A percentile compares a stretch with the other conserved stretches of the same genome.
phyloP scores from a whole-genome alignment of 1,284 basidiomycete genomes.

The Ustilago crameri region DNA sequence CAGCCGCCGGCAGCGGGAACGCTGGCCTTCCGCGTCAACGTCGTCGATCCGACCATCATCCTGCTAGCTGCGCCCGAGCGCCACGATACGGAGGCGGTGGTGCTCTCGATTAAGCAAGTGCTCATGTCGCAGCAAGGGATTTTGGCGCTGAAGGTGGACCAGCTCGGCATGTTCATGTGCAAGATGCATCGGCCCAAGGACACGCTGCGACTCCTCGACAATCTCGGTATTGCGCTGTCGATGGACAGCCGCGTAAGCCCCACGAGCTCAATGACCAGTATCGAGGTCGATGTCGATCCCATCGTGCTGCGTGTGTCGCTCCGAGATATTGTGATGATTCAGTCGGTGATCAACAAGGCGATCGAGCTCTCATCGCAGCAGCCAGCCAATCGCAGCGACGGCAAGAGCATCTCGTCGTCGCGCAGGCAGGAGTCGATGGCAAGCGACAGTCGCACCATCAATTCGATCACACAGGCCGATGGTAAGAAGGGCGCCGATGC shows the following conservation, averaged over 20 bases:
- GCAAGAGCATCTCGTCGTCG: slow-evolving; percentile 40
- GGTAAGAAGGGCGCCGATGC: slow-evolving; percentile 11
- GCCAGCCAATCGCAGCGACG: slow-evolving; percentile 16
- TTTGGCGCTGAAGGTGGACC: slow-evolving; percentile 82
- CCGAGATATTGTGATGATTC: slow-evolving; percentile 90
- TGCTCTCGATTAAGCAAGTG: slow-evolving; percentile 83
- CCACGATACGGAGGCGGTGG: slow-evolving; percentile 85
- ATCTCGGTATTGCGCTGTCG: slow-evolving; percentile 87
- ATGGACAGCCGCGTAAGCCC: slow-evolving; percentile 83
- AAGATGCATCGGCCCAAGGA: slow-evolving; percentile 85
- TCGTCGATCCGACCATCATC: slow-evolving; percentile 90
- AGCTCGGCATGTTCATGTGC: slow-evolving; percentile 92
- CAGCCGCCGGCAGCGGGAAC: slow-evolving; percentile 35
- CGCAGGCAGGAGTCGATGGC: slow-evolving; percentile 43
- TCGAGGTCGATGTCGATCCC: slow-evolving; percentile 81
- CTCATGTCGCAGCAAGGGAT: slow-evolving; percentile 93
- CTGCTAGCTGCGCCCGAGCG: slow-evolving; percentile 88
- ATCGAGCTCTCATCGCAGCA: slow-evolving; percentile 74
- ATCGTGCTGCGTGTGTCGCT: slow-evolving; percentile 92
- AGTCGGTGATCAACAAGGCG: slow-evolving; percentile 87
- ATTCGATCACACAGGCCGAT: slow-evolving; percentile 25
- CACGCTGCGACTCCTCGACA: slow-evolving; percentile 89
- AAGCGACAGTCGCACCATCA: slow-evolving; percentile 38
- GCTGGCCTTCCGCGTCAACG: slow-evolving; percentile 81
- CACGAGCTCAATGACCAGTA: slow-evolving; percentile 81